Conservation (phyloP, 768 basidiomycete genomes). For the Pulveroboletus sp. region DNA sequence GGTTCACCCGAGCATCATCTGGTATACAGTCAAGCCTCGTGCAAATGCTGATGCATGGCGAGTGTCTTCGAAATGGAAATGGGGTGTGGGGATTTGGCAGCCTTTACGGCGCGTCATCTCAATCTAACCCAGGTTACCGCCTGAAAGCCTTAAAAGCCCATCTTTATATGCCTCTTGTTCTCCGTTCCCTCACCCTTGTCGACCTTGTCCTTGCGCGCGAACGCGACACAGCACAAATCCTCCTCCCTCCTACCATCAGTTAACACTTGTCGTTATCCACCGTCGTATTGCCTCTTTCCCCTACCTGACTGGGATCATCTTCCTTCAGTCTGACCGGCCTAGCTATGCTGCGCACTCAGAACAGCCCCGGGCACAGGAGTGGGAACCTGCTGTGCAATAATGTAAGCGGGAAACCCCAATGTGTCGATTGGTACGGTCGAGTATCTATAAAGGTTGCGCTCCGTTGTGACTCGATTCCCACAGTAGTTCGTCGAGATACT, state of each 20-base stretch:
- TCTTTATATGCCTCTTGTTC: background rate
- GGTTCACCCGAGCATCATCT: constrained; percentile 1
- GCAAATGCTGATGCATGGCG: constrained; percentile 18
- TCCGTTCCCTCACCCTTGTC: background rate
- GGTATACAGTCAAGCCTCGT: constrained; percentile 21
- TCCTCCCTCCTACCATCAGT: background rate
- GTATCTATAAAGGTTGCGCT: constrained; percentile 10
- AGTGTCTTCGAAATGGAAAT: constrained; percentile 17
- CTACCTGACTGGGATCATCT: background rate
- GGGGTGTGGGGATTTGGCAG: constrained; percentile 9
- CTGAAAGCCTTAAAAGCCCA: constrained; percentile 7
- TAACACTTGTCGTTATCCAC: background rate
- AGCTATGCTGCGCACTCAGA: constrained; percentile 1
- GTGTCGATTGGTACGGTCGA: constrained; percentile 9
- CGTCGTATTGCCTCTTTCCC: background rate
- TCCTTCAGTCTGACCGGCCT: background rate
- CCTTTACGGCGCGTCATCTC: constrained; percentile 13
- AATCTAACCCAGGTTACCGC: background rate
- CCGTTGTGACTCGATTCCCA: constrained; percentile 6
- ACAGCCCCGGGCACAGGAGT: constrained; percentile 21
- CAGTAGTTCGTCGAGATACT: constrained; percentile 2
- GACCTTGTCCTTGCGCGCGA: background rate
- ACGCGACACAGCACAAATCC: background rate
- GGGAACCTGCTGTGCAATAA: constrained; percentile 13
- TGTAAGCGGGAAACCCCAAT: background rate